Percentiles rank a stretch among this genome's conserved stretches.
phyloP scores from a whole-genome alignment of 2,329 filamentous ascomycete genomes.

The Sclerotinia trifoliorum region DNA sequence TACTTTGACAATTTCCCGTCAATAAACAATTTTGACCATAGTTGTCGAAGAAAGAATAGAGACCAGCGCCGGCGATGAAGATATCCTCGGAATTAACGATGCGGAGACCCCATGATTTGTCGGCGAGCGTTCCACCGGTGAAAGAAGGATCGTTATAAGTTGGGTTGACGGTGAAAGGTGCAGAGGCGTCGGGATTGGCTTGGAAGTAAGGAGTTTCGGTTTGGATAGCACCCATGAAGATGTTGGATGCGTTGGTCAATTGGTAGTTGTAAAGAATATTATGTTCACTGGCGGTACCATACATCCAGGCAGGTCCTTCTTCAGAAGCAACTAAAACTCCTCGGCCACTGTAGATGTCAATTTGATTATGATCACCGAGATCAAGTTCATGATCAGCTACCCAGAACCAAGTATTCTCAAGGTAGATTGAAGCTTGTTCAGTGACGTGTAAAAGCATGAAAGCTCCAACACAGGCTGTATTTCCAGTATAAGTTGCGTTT shows the following conservation, averaged over 20 bases:
- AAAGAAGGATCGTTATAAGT: slow-evolving; percentile 70
- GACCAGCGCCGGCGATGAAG: slow-evolving; percentile 68
- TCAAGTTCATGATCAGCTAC: slow-evolving; percentile 89
- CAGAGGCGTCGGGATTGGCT: slow-evolving; percentile 71
- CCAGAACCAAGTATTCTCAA: slow-evolving; percentile 92
- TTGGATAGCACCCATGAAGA: slow-evolving; percentile 83
- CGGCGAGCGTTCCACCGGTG: slow-evolving; percentile 43
- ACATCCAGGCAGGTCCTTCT: slow-evolving; percentile 75
- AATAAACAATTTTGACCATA: slow-evolving; percentile 69
- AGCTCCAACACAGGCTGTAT: slow-evolving; percentile 68
- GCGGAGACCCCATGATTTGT: slow-evolving; percentile 75
- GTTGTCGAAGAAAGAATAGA: slow-evolving; percentile 84
- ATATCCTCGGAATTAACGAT: slow-evolving; percentile 65
- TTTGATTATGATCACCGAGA: slow-evolving; percentile 67
- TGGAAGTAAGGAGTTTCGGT: slow-evolving; percentile 90
- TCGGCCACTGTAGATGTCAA: slow-evolving; percentile 85
- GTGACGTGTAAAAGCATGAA: slow-evolving; percentile 70
- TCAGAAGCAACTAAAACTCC: slow-evolving; percentile 67
- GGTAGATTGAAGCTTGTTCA: slow-evolving; percentile 63
- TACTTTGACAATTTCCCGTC: slow-evolving; percentile 69
- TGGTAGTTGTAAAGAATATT: slow-evolving; percentile 80
- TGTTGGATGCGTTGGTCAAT: slow-evolving; percentile 70
- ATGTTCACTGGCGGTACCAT: slow-evolving; percentile 70
- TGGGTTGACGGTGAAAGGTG: slow-evolving; percentile 60
- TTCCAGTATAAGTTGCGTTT: slow-evolving; percentile 56